Percentiles rank a stretch among this genome's conserved stretches.
Conservation (phyloP, 2,329 filamentous ascomycete species). For the Talaromyces albobiverticillius region DNA sequence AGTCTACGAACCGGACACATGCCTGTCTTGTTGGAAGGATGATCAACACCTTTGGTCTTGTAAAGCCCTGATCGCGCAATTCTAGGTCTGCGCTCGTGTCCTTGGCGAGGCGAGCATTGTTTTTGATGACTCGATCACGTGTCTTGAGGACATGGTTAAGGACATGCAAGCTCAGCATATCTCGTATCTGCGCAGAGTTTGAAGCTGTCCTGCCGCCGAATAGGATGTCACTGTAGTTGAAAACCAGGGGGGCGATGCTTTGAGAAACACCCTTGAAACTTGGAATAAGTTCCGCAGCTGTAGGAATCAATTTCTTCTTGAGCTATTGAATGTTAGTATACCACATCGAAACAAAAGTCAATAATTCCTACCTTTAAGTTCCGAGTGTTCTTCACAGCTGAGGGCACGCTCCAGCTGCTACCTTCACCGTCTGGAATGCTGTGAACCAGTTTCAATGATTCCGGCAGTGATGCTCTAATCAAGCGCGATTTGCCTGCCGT, state of each 20-base stretch:
- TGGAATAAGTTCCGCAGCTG: constrained; percentile 53
- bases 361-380: constrained; percentile 36
- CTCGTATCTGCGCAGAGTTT: constrained; percentile 68
- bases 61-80: constrained; percentile 90
- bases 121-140: constrained; percentile 85
- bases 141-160: constrained; percentile 94
- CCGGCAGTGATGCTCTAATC: constrained; percentile 36
- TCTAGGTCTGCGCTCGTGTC: constrained; percentile 67
- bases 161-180: constrained; percentile 74
- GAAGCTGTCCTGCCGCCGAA: constrained; percentile 68
- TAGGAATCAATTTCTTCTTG: constrained; percentile 66
- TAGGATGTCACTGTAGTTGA: constrained; percentile 78
- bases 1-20: constrained; percentile 73
- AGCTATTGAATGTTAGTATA: constrained; percentile 52
- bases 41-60: constrained; percentile 87
- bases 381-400: constrained; percentile 29
- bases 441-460: constrained; percentile 30
- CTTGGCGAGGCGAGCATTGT: constrained; percentile 75
- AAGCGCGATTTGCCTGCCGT: constrained; percentile 49
- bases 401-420: constrained; percentile 23
- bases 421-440: constrained; percentile 28
- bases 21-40: constrained; percentile 85
- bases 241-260: constrained; percentile 67
- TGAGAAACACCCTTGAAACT: constrained; percentile 63
- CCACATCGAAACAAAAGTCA: background rate